phyloP scores from a whole-genome alignment of 768 basidiomycete genomes.

The Auricularia cornea region DNA sequence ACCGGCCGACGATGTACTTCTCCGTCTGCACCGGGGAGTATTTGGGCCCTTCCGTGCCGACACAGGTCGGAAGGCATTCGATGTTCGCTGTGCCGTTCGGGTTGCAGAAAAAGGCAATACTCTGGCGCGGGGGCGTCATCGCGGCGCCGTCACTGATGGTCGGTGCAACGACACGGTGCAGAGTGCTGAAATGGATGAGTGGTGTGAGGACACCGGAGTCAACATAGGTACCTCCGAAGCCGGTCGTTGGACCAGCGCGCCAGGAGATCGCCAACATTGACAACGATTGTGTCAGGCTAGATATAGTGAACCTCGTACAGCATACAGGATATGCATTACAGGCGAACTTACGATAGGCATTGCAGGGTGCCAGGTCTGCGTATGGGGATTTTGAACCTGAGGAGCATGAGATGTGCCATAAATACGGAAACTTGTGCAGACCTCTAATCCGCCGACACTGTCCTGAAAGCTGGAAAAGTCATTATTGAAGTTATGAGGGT shows the following conservation, averaged over 20 bases:
- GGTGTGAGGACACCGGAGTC: not conserved
- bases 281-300: slow-evolving; percentile 72
- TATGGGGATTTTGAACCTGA: slow-evolving; percentile 61
- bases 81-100: slow-evolving; percentile 65
- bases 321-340: not conserved
- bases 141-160: slow-evolving; percentile 41
- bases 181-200: slow-evolving; percentile 34
- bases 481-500: not conserved
- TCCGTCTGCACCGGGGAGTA: slow-evolving; percentile 67
- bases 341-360: slow-evolving; percentile 55
- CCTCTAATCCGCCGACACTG: slow-evolving; percentile 67
- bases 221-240: slow-evolving; percentile 36
- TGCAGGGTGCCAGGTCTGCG: slow-evolving; percentile 60
- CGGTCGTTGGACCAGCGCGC: slow-evolving; percentile 80
- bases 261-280: slow-evolving; percentile 76
- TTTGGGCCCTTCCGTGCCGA: slow-evolving; percentile 37
- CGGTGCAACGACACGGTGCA: slow-evolving; percentile 78
- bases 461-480: slow-evolving; percentile 18
- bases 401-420: too few species aligned
- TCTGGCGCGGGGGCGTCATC: slow-evolving; percentile 62
- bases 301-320: slow-evolving; percentile 1
- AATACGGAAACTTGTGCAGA: too few species aligned
- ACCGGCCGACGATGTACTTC: slow-evolving; percentile 59
- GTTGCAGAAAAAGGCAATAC: slow-evolving; percentile 83
- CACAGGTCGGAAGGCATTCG: slow-evolving; percentile 59